These are phyloP conservation scores for Mycena haematopus DNA, from an alignment of 768 basidiomycete species.

Conservation along the genomic window DNA sequence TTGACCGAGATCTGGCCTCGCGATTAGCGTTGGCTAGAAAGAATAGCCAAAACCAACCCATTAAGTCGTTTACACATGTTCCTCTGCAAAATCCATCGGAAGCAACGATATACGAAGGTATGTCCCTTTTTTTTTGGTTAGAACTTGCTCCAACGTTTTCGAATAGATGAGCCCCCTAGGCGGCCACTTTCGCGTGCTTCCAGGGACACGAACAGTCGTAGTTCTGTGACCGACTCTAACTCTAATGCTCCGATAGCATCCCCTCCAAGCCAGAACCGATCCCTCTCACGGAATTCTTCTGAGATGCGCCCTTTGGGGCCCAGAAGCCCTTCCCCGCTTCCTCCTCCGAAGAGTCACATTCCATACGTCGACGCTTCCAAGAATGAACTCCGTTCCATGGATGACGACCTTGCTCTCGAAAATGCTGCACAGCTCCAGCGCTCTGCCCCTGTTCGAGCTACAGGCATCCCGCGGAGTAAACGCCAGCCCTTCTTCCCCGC, in stretches of 20 bases:
- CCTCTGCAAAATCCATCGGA: constrained; percentile 57
- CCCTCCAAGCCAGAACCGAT: constrained; percentile 47
- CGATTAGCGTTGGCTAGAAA: constrained; percentile 82
- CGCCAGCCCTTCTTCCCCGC: constrained; percentile 69
- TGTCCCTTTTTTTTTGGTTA: constrained; percentile 26
- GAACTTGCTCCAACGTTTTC: constrained; percentile 20
- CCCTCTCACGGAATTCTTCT: constrained; percentile 53
- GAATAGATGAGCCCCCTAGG: constrained; percentile 65
- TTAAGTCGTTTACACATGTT: constrained; percentile 46
- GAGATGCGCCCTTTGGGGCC: constrained; percentile 76
- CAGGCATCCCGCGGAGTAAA: constrained; percentile 73
- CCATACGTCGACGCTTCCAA: constrained; percentile 38
- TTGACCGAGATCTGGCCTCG: constrained; percentile 78
- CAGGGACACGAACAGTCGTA: constrained; percentile 45
- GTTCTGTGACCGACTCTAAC: constrained; percentile 49
- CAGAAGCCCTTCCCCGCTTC: constrained; percentile 75
- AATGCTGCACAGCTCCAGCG: constrained; percentile 36
- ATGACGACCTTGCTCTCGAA: constrained; percentile 54
- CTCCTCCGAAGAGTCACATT: constrained; percentile 52
- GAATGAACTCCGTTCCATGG: constrained; percentile 49
- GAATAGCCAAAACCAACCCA: constrained; percentile 82
- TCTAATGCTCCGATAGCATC: constrained; percentile 45
- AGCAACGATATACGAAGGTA: constrained; percentile 83
- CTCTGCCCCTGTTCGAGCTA: constrained; percentile 39
- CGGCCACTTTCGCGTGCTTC: constrained; percentile 65